phyloP scores from a whole-genome alignment of 352 stramenopile genomes.

The Elongisporangium prolatum region DNA sequence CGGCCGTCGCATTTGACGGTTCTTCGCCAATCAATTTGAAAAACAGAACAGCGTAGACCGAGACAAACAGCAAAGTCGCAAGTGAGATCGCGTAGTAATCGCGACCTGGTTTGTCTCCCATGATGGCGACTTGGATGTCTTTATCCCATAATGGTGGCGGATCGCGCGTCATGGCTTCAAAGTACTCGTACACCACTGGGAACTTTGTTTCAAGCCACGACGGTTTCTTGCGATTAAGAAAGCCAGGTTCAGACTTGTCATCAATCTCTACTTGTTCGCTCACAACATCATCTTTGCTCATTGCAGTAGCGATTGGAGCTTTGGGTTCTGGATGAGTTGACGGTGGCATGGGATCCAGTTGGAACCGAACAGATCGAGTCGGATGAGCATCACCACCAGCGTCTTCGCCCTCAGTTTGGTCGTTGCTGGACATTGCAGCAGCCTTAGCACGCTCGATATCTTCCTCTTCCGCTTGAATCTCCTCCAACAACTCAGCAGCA shows the following conservation, averaged over 20 bases:
- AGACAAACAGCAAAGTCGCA: conserved; percentile 50
- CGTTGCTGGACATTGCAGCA: conserved; percentile 4
- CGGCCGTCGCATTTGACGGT: conserved; percentile 26
- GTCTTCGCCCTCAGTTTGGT: neutral
- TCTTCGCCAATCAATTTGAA: conserved; percentile 71
- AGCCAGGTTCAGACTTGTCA: conserved; percentile 32
- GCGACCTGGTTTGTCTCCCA: conserved; percentile 67
- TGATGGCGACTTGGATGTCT: conserved; percentile 79
- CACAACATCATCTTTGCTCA: conserved; percentile 17
- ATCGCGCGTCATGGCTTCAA: conserved; percentile 52
- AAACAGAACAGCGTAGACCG: conserved; percentile 71
- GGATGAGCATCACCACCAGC: conserved; percentile 11
- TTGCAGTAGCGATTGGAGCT: neutral
- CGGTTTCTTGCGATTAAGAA: conserved; percentile 38
- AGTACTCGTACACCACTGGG: conserved; percentile 49
- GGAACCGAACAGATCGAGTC: conserved; percentile 8
- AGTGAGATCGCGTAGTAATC: conserved; percentile 76
- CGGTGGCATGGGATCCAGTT: neutral
- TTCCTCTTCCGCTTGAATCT: conserved; percentile 42
- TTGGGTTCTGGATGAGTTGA: neutral
- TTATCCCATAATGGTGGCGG: conserved; percentile 80
- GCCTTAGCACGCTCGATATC: neutral
- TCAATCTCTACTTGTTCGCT: conserved; percentile 70
- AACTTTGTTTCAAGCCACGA: conserved; percentile 52
- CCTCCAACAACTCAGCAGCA: conserved; percentile 38